Evolutionary conservation across 345 rosid genomes (phyloP).

Genomic region (Populus tremula): DNA sequence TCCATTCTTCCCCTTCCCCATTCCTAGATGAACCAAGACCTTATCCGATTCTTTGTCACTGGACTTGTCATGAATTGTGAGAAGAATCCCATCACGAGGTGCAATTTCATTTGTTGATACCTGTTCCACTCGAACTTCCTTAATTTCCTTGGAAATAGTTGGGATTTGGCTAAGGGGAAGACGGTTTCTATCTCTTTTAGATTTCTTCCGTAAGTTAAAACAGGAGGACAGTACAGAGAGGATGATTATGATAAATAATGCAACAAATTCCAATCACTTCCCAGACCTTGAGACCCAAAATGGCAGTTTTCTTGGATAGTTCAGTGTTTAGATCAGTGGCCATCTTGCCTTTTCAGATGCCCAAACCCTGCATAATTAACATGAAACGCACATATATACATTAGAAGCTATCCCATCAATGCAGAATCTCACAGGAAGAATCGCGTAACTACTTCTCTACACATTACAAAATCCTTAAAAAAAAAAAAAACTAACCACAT

Average conservation of each 20-base stretch:
- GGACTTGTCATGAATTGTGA: constrained; percentile 64
- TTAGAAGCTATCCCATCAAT: constrained; percentile 13
- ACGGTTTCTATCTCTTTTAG: constrained; percentile 50
- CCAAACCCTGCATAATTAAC: constrained; percentile 34
- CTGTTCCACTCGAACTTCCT: constrained; percentile 87
- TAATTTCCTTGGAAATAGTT: constrained; percentile 80
- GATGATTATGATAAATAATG: constrained; percentile 61
- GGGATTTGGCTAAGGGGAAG: constrained; percentile 53
- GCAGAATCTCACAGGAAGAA: constrained; percentile 7
- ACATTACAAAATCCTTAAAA: not conserved
- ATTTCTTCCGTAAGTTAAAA: constrained; percentile 67
- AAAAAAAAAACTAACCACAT: not conserved
- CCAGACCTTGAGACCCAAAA: constrained; percentile 83
- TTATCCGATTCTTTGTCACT: constrained; percentile 70
- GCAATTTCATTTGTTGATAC: constrained; percentile 56
- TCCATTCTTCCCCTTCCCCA: constrained; percentile 63
- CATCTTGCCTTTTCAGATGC: constrained; percentile 35
- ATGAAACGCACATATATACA: not conserved
- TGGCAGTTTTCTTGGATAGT: constrained; percentile 60
- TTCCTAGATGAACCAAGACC: constrained; percentile 75
- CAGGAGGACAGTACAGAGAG: constrained; percentile 70
- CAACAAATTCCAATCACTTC: constrained; percentile 75
- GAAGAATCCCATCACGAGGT: constrained; percentile 67
- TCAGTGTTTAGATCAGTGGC: constrained; percentile 59
- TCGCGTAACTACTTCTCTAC: not conserved